A percentile compares a stretch with the other conserved stretches of the same genome.
Conservation (phyloP, 2,329 filamentous ascomycete species). For the Ceratocystis ficicola region DNA sequence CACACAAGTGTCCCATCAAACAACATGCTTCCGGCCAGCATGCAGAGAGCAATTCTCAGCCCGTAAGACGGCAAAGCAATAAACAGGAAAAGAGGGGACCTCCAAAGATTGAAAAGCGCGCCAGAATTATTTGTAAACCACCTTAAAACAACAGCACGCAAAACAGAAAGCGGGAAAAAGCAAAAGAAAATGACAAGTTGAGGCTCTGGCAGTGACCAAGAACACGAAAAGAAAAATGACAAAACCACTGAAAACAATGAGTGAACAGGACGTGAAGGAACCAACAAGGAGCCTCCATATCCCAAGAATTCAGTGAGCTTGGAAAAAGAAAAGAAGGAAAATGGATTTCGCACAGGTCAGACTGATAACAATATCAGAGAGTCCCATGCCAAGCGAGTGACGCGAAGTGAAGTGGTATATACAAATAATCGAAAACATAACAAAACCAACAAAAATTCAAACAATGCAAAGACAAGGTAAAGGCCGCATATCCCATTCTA, state of each 20-base stretch:
- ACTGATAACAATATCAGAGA: not conserved
- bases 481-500: not conserved
- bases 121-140: not conserved
- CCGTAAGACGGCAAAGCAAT: slow-evolving; percentile 6
- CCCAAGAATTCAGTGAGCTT: not conserved
- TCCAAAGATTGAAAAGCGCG: slow-evolving; percentile 3
- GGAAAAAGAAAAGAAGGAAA: slow-evolving; percentile 7
- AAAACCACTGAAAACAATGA: not conserved
- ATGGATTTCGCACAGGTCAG: not conserved
- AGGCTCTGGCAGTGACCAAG: not conserved
- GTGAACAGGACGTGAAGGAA: not conserved
- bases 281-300: not conserved
- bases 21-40: slow-evolving; percentile 5
- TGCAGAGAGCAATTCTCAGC: slow-evolving; percentile 9
- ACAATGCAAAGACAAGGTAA: not conserved
- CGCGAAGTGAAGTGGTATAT: slow-evolving; percentile 24
- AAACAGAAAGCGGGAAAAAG: not conserved
- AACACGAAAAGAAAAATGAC: slow-evolving; percentile 12
- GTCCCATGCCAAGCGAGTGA: slow-evolving; percentile 1
- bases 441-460: slow-evolving; percentile 17
- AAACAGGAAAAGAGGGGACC: slow-evolving; percentile 8
- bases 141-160: not conserved
- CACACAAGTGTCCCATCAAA: not conserved
- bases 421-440: slow-evolving; percentile 25
- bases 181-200: not conserved